phyloP scores from a whole-genome alignment of 208 protist genomes.

The Crithidia mellificae region DNA sequence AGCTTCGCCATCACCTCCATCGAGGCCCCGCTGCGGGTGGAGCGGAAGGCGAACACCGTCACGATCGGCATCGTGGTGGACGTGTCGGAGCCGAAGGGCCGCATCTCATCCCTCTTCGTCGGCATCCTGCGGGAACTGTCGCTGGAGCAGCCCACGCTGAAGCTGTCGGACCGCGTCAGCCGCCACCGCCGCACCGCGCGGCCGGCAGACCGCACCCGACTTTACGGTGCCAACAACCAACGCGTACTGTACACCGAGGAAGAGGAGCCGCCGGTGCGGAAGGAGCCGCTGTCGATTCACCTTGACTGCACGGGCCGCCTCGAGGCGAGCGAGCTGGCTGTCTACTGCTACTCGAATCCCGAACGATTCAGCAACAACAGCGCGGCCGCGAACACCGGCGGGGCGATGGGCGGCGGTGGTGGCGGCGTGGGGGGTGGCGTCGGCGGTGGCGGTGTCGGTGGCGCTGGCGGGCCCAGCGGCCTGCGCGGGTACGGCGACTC shows the following conservation, averaged over 20 bases:
- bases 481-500: conserved; percentile 4
- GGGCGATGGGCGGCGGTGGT: neutral
- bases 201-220: neutral
- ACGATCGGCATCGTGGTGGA: conserved; percentile 63
- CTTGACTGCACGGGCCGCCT: conserved; percentile 62
- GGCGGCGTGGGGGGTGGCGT: conserved; percentile 1
- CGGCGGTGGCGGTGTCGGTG: too few species aligned
- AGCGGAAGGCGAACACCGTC: conserved; percentile 26
- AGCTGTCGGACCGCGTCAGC: conserved; percentile 13
- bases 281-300: conserved; percentile 22
- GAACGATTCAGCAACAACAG: conserved; percentile 19
- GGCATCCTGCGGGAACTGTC: conserved; percentile 64
- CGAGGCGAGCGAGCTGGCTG: conserved; percentile 41
- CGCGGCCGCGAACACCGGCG: neutral
- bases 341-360: conserved; percentile 45
- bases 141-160: conserved; percentile 40
- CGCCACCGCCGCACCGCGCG: neutral
- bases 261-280: conserved; percentile 2
- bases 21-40: conserved; percentile 66
- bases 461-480: neutral
- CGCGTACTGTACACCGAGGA: conserved; percentile 15
- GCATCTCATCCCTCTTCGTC: conserved; percentile 64
- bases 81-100: conserved; percentile 60
- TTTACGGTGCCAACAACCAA: neutral
- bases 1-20: conserved; percentile 55